phyloP scores from a whole-genome alignment of 2,329 filamentous ascomycete species.

The Cercospora beticola region DNA sequence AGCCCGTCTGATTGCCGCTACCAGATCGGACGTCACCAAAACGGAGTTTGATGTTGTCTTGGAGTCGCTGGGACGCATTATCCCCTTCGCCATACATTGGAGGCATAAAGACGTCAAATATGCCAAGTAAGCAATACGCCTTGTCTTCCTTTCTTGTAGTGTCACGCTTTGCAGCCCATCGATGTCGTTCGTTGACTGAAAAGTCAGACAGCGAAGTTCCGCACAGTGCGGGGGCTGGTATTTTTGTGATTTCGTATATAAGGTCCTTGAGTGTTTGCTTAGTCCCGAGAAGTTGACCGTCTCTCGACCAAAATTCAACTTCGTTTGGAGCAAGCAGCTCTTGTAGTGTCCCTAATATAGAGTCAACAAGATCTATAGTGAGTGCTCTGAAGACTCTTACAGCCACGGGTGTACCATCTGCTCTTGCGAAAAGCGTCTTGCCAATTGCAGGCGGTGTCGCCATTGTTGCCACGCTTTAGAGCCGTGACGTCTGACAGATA shows the following conservation, averaged over 20 bases:
- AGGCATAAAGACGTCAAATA: too few relatives aligned
- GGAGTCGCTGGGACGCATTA: background rate
- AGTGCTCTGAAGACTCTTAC: too few relatives aligned
- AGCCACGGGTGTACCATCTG: slow-evolving; percentile 11
- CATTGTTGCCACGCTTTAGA: background rate
- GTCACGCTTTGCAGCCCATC: background rate
- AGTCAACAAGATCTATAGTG: too few relatives aligned
- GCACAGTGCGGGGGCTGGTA: background rate
- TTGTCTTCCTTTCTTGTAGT: slow-evolving; percentile 39
- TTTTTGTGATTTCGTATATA: background rate
- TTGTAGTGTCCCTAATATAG: background rate
- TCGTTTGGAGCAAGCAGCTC: background rate
- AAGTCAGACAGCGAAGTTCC: background rate
- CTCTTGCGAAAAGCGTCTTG: background rate
- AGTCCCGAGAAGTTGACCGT: background rate
- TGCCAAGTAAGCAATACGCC: slow-evolving; percentile 48
- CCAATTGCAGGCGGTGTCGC: background rate
- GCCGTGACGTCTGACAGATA: slow-evolving; percentile 1
- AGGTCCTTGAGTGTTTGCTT: background rate
- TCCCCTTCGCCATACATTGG: too few relatives aligned
- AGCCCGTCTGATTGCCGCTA: too few relatives aligned
- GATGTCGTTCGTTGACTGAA: background rate
- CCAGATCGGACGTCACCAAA: too few relatives aligned
- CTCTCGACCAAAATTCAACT: background rate
- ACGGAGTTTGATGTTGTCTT: background rate